phyloP scores from a whole-genome alignment of 345 rosid species.

The Citrus reticulata region DNA sequence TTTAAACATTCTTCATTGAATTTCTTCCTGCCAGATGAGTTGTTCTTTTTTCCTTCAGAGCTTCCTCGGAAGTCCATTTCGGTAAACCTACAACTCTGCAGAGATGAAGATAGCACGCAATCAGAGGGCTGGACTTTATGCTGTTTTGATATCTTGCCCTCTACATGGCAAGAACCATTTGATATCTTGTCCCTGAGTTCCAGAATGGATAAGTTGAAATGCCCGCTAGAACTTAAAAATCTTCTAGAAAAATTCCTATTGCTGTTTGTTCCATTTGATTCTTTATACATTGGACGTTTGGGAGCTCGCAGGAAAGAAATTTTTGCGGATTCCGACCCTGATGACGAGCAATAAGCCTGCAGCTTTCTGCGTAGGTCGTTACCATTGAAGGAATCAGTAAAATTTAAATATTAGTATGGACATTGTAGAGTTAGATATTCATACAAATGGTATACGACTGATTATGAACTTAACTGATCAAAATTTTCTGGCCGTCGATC shows the following conservation, averaged over 20 bases:
- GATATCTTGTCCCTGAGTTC: slow-evolving; percentile 33
- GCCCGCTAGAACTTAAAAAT: slow-evolving; percentile 29
- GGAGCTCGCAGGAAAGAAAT: slow-evolving; percentile 18
- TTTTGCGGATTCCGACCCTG: slow-evolving; percentile 15
- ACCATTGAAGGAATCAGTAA: background rate
- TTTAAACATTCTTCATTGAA: slow-evolving; percentile 15
- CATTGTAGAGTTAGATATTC: background rate
- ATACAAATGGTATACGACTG: background rate
- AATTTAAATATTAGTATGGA: background rate
- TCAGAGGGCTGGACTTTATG: slow-evolving; percentile 38
- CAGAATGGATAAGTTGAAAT: slow-evolving; percentile 38
- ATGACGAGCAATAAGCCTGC: slow-evolving; percentile 22
- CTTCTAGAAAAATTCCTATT: slow-evolving; percentile 22
- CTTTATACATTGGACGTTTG: slow-evolving; percentile 20
- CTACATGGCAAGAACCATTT: slow-evolving; percentile 11
- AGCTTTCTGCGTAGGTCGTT: slow-evolving; percentile 31
- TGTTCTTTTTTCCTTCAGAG: slow-evolving; percentile 26
- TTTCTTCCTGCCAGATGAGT: slow-evolving; percentile 15
- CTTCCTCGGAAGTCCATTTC: slow-evolving; percentile 13
- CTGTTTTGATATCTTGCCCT: slow-evolving; percentile 27
- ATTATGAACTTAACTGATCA: slow-evolving; percentile 30
- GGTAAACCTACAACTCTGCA: slow-evolving; percentile 12
- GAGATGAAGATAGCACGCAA: slow-evolving; percentile 28
- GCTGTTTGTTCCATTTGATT: slow-evolving; percentile 19
- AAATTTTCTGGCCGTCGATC: slow-evolving; percentile 13